Base-by-base conservation (phyloP, 371 early-diverging fungal species). In the Mucor piriformis region DNA sequence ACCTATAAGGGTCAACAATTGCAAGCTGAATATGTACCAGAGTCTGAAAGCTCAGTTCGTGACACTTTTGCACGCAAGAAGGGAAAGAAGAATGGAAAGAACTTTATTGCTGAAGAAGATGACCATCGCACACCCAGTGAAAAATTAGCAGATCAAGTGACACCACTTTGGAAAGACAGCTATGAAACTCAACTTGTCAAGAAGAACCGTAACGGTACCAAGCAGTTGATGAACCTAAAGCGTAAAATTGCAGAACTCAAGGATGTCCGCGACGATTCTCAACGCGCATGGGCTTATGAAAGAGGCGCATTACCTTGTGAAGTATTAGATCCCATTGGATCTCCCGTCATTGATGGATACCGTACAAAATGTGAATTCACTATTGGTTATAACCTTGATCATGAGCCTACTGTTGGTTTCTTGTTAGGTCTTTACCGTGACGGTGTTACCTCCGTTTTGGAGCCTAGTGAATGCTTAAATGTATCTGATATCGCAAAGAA, bases 341-440 rank as follows among this genome's bases (percentile, higher is more conserved):
- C 93, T 12, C 95, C 95, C 15, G 62, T 73, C 6, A 24, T 64
- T 3, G 65, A 79, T 32, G 86, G 85, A 2, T 94, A 93, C 69
- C 82, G 93, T 24, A 92, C 80, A 58, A 93, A 93, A 68, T 90
- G 91, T 68, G 93, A 95, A 64, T 92, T 90, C 61, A 74, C 89
- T 0, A 76, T 90, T 63, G 92, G 93, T 15, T 49, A 63, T 32
- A 72, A 87, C 64, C 33, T 71, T 8, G 69, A 84, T 5, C 83
- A 80, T 3, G 65, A 84, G 37, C 63, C 54, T 21, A 59, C 74
- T 0, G 83, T 89, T 37, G 93, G 93, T 1, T 92, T 92, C 61
- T 64, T 84, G 46, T 57, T 85, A 15, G 89, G 90, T 13, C 50
- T 76, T 6, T 91, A 66, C 72, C 76, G 81, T 50, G 81, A 86